Percentiles rank a stretch among this genome's conserved stretches.
These are phyloP conservation scores for Blastocystis sp. DNA, from an alignment of 352 stramenopile genomes.

Conservation along the genomic window DNA sequence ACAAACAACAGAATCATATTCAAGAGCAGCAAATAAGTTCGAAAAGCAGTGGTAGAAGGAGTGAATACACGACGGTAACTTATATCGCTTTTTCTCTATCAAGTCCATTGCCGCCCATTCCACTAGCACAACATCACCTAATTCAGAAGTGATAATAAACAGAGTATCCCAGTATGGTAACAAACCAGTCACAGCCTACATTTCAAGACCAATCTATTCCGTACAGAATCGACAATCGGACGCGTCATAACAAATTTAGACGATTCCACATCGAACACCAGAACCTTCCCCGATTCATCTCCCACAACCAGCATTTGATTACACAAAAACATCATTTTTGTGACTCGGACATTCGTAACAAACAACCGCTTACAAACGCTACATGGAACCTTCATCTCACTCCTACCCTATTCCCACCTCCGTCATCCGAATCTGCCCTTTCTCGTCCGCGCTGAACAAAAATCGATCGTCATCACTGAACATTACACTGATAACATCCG, in stretches of 20 bases:
- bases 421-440: not conserved
- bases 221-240: not conserved
- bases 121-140: not conserved
- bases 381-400: not conserved
- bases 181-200: not conserved
- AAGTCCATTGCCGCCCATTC: not conserved
- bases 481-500: not conserved
- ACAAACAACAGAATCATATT: constrained; percentile 1
- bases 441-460: not conserved
- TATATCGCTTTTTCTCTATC: not conserved
- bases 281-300: not conserved
- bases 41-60: not conserved
- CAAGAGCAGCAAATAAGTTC: not conserved
- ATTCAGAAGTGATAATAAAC: not conserved
- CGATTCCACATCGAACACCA: not conserved
- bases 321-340: not conserved
- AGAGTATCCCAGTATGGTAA: not conserved
- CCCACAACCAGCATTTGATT: not conserved
- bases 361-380: not conserved
- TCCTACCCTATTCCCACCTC: not conserved
- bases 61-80: not conserved
- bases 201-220: not conserved
- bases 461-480: constrained; percentile 23
- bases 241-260: not conserved
- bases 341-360: not conserved